Base-by-base conservation (phyloP, 306 rosid species). In the Trifolium pratense region DNA sequence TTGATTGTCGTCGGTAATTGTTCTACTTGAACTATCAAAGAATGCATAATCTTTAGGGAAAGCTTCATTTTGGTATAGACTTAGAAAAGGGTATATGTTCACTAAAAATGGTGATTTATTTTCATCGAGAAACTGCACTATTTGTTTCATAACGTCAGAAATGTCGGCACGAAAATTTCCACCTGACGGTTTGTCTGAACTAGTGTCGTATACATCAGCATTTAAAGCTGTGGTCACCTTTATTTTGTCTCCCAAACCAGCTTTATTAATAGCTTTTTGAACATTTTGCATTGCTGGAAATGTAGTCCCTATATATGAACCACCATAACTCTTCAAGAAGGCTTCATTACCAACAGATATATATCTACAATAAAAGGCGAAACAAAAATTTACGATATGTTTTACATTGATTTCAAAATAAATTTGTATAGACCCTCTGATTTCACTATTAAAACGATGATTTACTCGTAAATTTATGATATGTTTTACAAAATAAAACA, bases 341-440 rank as follows among this genome's bases (percentile, higher is more conserved):
- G 98, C 81, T 34, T 94, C 98, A 26, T 91, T 91, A 42, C 98
- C 97, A 52, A 94, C 98, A 0, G 85, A 90, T 5, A 88, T 83
- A 12, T 94, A 87, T 71, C 97, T 93, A 51, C 46, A 65, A 56
- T 56, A 56, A 55, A 21, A 36, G 39, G 7, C 10, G 0, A 21
- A 21, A 55, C 14, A 20, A 18, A 9, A 8, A 53, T 8, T 42
- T 37, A n/a, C n/a, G n/a, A n/a, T n/a, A n/a, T n/a, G n/a, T n/a
- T n/a, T n/a, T n/a, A n/a, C n/a, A n/a, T n/a, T n/a, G n/a, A n/a
- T n/a, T n/a, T n/a, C 15, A 46, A 46, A 15, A 46, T 15, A 12
- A 17, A 51, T 17, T 18, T 9, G 14, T 18, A 18, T 12, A 9
- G 21, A 4, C 18, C 9, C 37, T 57, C 10, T 3, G 6, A 26